Percentiles rank a stretch among this genome's conserved stretches.
These are phyloP conservation scores for Scytalidium sp. DNA, from an alignment of 2,329 filamentous ascomycete species.

Conservation along the genomic window DNA sequence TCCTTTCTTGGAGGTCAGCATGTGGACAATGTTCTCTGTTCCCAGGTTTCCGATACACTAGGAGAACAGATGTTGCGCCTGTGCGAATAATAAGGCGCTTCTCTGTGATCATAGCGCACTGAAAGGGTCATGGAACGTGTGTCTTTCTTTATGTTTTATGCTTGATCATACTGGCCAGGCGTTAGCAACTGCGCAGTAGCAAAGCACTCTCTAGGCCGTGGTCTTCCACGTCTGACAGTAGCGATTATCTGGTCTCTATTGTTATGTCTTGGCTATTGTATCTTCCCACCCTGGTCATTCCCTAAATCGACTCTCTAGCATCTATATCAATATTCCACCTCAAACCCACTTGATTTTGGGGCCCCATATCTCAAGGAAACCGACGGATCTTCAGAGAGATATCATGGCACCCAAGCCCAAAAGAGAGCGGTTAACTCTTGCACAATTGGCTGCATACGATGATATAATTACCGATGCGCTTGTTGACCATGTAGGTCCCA, in stretches of 20 bases:
- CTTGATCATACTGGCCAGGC: not conserved
- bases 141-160: not conserved
- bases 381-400: not conserved
- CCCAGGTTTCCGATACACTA: not conserved
- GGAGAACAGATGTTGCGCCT: not conserved
- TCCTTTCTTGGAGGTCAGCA: not conserved
- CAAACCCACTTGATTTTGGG: not conserved
- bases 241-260: not conserved
- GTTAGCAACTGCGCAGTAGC: not conserved
- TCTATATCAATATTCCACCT: not conserved
- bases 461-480: constrained; percentile 94
- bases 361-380: not conserved
- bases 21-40: not conserved
- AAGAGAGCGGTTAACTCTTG: constrained; percentile 76
- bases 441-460: constrained; percentile 88
- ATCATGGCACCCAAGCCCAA: constrained; percentile 34
- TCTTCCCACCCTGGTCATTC: not conserved
- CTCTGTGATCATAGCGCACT: not conserved
- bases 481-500: constrained; percentile 78
- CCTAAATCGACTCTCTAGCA: not conserved
- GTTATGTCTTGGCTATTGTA: not conserved
- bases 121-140: not conserved
- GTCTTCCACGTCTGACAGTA: not conserved
- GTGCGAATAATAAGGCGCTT: not conserved
- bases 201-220: not conserved